A percentile compares a stretch with the other conserved stretches of the same genome.
These are phyloP conservation scores for Tuber magnatum DNA, from an alignment of 495 filamentous ascomycete species.

Conservation along the genomic window DNA sequence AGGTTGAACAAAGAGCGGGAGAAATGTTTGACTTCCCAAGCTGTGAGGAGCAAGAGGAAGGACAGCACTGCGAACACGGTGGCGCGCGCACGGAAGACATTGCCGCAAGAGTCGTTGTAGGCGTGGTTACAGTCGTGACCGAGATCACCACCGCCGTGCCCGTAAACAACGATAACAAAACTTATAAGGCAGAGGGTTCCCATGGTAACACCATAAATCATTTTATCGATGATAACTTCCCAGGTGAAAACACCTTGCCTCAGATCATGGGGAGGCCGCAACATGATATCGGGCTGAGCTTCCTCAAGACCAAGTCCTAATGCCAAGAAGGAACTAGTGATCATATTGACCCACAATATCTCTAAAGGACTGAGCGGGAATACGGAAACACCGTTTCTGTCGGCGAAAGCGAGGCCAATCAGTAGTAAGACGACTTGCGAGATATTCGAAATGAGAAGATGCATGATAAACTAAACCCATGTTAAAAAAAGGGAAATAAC, in stretches of 20 bases:
- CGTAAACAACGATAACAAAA: constrained; percentile 51
- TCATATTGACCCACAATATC: constrained; percentile 57
- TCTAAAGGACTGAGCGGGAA: constrained; percentile 55
- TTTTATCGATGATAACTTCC: constrained; percentile 54
- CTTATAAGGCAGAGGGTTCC: constrained; percentile 51
- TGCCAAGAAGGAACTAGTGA: constrained; percentile 54
- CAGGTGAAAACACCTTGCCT: constrained; percentile 51
- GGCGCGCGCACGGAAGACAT: constrained; percentile 59
- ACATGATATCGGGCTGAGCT: constrained; percentile 53
- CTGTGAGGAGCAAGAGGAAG: constrained; percentile 53
- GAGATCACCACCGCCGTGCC: constrained; percentile 46
- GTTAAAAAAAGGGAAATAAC: constrained; percentile 17
- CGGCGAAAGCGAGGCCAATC: constrained; percentile 54
- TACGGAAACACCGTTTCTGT: constrained; percentile 47
- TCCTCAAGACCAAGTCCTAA: constrained; percentile 55
- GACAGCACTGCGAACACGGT: constrained; percentile 62
- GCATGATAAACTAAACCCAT: constrained; percentile 49
- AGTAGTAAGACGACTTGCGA: constrained; percentile 52
- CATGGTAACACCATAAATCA: constrained; percentile 54
- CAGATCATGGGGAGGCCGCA: constrained; percentile 49
- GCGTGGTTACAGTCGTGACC: constrained; percentile 49
- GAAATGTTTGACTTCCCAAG: constrained; percentile 55
- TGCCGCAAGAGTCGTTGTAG: constrained; percentile 45
- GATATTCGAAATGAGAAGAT: constrained; percentile 54
- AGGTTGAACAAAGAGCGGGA: constrained; percentile 51